phyloP scores from a whole-genome alignment of 306 rosid species.

The Quercus cerris region DNA sequence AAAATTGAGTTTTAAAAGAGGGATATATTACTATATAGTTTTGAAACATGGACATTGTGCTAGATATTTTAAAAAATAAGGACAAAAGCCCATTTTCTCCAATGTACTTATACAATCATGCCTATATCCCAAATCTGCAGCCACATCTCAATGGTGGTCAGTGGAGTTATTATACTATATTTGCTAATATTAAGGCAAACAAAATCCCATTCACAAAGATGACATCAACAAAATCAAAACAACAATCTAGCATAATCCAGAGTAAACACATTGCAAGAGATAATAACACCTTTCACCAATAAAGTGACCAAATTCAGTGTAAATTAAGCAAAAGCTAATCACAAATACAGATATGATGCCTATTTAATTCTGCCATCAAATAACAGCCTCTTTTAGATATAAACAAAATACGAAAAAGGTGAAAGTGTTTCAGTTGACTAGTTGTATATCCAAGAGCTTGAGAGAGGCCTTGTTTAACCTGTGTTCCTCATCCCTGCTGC shows the following conservation, averaged over 20 bases:
- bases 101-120: not conserved
- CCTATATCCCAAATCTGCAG: not conserved
- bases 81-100: too few species aligned
- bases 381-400: not conserved
- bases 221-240: not conserved
- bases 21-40: too few species aligned
- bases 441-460: slow-evolving; percentile 18
- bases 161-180: not conserved
- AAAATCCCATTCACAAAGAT: not conserved
- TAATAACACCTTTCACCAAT: not conserved
- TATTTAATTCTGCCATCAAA: not conserved
- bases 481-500: slow-evolving; percentile 99
- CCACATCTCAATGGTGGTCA: not conserved
- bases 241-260: not conserved
- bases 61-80: too few species aligned
- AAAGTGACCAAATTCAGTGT: not conserved
- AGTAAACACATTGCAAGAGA: not conserved
- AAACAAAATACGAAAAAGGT: not conserved
- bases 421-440: not conserved
- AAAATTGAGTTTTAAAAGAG: too few species aligned
- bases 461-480: slow-evolving; percentile 45
- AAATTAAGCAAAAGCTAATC: not conserved
- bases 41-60: too few species aligned
- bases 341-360: not conserved
- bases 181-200: not conserved